These are phyloP conservation scores for Phytophthora agathidicida DNA, from an alignment of 352 stramenopile species.

Conservation along the genomic window DNA sequence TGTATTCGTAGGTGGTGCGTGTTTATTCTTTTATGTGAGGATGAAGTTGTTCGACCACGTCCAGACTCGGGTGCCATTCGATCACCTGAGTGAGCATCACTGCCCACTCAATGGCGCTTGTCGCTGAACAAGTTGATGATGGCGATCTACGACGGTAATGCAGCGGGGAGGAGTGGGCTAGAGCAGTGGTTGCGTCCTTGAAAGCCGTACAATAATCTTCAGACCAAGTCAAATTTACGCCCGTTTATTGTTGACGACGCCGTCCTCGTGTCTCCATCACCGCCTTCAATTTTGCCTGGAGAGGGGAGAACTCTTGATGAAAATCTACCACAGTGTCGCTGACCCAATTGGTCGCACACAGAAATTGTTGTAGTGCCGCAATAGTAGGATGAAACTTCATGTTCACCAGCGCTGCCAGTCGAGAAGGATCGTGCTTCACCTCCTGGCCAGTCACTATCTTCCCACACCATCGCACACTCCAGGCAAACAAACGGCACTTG, in stretches of 20 bases:
- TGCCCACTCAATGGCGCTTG: neutral
- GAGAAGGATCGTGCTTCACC: conserved; percentile 7
- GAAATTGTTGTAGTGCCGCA: conserved; percentile 12
- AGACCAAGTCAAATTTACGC: neutral
- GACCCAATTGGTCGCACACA: conserved; percentile 24
- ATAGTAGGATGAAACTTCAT: conserved; percentile 1
- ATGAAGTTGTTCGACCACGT: neutral
- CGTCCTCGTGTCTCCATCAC: conserved; percentile 2
- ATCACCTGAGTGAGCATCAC: neutral
- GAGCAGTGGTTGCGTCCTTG: conserved; percentile 2
- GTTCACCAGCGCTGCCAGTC: neutral
- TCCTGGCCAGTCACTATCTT: conserved; percentile 11
- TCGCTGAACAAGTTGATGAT: neutral
- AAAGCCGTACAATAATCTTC: neutral
- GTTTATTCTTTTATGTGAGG: too few species aligned
- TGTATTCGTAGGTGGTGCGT: too few species aligned
- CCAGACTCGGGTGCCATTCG: neutral
- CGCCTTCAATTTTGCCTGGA: conserved; percentile 17
- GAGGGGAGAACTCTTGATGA: conserved; percentile 2
- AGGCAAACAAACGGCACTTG: conserved; percentile 15
- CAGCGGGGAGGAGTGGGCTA: neutral
- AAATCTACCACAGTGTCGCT: conserved; percentile 23
- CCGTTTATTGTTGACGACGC: neutral
- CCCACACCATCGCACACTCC: conserved; percentile 26
- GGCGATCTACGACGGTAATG: neutral